Evolutionary conservation across 208 protist species (phyloP).

Genomic region (Naegleria lovaniensis): DNA sequence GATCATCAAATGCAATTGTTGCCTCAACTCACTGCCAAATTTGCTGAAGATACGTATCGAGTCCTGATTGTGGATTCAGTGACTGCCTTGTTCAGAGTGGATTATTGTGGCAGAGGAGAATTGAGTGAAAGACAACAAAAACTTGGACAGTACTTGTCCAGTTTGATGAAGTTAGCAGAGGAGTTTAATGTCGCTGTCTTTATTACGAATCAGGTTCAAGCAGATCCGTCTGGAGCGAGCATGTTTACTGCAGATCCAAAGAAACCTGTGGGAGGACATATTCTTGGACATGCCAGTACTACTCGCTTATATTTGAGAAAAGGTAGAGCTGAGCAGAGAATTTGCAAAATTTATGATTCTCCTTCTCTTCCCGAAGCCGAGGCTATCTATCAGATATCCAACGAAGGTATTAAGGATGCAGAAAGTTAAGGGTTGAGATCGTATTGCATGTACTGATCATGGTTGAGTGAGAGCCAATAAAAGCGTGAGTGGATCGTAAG

Average conservation of each 20-base stretch:
- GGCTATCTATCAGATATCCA: conserved; percentile 90
- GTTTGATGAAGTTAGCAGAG: conserved; percentile 91
- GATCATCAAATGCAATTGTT: conserved; percentile 96
- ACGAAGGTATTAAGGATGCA: conserved; percentile 92
- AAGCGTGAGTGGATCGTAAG: no score
- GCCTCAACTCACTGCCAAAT: conserved; percentile 91
- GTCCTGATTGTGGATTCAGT: conserved; percentile 97
- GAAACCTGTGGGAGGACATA: conserved; percentile 99
- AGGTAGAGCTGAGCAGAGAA: conserved; percentile 94
- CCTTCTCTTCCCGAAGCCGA: conserved; percentile 96
- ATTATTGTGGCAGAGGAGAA: conserved; percentile 97
- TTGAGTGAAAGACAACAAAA: conserved; percentile 95
- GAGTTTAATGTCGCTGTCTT: conserved; percentile 98
- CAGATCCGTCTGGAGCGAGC: conserved; percentile 88
- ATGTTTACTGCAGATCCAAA: conserved; percentile 95
- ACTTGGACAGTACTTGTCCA: conserved; percentile 95
- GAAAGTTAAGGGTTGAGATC: conserved; percentile 82
- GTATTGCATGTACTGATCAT: no score
- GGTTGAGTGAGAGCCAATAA: no score
- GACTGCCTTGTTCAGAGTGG: conserved; percentile 96
- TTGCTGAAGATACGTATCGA: conserved; percentile 93
- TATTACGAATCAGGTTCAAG: conserved; percentile 98
- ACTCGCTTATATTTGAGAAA: conserved; percentile 97
- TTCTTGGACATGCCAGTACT: conserved; percentile 99
- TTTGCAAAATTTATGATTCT: conserved; percentile 99